Evolutionary conservation across 192 early-diverging fungal species (phyloP).

Genomic region (Dimargaris verticillata): DNA sequence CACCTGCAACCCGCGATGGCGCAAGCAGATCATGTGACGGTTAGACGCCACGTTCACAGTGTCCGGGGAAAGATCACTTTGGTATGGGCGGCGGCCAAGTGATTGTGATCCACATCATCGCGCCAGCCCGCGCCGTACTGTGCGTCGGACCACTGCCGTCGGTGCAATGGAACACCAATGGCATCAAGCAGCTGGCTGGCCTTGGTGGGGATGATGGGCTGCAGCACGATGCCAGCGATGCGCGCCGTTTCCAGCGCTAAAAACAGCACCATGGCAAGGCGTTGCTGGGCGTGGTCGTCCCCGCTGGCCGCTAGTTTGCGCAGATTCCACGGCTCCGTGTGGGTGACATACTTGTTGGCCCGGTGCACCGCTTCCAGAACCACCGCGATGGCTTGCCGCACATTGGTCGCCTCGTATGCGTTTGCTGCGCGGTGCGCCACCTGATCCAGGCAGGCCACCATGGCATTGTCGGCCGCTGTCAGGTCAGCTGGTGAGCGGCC

Average conservation of each 20-base stretch:
- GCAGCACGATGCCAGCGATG: slow-evolving; percentile 52
- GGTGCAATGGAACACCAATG: slow-evolving; percentile 32
- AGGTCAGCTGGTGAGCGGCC: too few species aligned
- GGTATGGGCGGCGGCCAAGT: background rate
- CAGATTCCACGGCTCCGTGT: slow-evolving; percentile 66
- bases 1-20: too few species aligned
- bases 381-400: slow-evolving; percentile 36
- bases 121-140: slow-evolving; percentile 42
- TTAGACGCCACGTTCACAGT: too few species aligned
- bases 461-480: background rate
- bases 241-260: slow-evolving; percentile 60
- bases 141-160: slow-evolving; percentile 43
- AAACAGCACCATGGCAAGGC: slow-evolving; percentile 50
- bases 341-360: slow-evolving; percentile 57
- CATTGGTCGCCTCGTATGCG: slow-evolving; percentile 38
- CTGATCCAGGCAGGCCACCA: background rate
- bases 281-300: slow-evolving; percentile 13
- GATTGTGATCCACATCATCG: slow-evolving; percentile 6
- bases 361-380: slow-evolving; percentile 46
- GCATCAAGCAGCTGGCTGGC: slow-evolving; percentile 42
- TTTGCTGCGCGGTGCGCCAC: slow-evolving; percentile 14
- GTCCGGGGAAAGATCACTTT: slow-evolving; percentile 9
- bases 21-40: too few species aligned
- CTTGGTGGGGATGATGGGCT: slow-evolving; percentile 77
- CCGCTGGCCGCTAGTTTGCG: slow-evolving; percentile 28